Percentiles rank a stretch among this genome's conserved stretches.
Evolutionary conservation across 768 basidiomycete genomes (phyloP).

Genomic region (Tubosaeta sp.): DNA sequence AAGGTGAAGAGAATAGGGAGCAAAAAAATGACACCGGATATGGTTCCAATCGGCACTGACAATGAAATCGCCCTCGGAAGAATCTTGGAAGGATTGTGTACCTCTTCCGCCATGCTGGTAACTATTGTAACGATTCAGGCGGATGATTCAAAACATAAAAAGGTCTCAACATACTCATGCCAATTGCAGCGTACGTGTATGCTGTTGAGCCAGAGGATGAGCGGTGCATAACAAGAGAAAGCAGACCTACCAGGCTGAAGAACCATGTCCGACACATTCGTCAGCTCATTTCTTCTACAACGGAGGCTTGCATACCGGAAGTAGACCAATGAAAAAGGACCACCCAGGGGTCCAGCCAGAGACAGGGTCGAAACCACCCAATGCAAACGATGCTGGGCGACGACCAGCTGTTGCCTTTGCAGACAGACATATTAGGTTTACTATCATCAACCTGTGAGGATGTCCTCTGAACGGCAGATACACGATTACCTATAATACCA

Average conservation of each 20-base stretch:
- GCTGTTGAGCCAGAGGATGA: conserved; percentile 31
- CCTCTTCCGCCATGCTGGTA: conserved; percentile 66
- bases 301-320: conserved; percentile 39
- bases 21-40: conserved; percentile 51
- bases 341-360: conserved; percentile 67
- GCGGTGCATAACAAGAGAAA: not conserved
- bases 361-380: conserved; percentile 58
- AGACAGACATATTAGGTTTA: conserved; percentile 53
- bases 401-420: conserved; percentile 54
- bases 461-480: not conserved
- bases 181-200: conserved; percentile 55
- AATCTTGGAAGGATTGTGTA: conserved; percentile 50
- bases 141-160: not conserved
- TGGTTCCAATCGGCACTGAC: conserved; percentile 49
- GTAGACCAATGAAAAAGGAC: conserved; percentile 64
- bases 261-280: not conserved
- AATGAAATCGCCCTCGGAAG: conserved; percentile 53
- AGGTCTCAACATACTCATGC: conserved; percentile 46
- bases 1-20: conserved; percentile 64
- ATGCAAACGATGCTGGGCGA: conserved; percentile 50
- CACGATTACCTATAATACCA: conserved; percentile 44
- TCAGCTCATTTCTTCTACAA: not conserved
- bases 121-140: conserved; percentile 32
- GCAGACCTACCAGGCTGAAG: conserved; percentile 26
- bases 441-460: conserved; percentile 32